Percentiles rank a stretch among this genome's conserved stretches.
These are phyloP conservation scores for Berkeleyomyces basicola DNA, from an alignment of 2,329 filamentous ascomycete genomes.

Conservation along the genomic window DNA sequence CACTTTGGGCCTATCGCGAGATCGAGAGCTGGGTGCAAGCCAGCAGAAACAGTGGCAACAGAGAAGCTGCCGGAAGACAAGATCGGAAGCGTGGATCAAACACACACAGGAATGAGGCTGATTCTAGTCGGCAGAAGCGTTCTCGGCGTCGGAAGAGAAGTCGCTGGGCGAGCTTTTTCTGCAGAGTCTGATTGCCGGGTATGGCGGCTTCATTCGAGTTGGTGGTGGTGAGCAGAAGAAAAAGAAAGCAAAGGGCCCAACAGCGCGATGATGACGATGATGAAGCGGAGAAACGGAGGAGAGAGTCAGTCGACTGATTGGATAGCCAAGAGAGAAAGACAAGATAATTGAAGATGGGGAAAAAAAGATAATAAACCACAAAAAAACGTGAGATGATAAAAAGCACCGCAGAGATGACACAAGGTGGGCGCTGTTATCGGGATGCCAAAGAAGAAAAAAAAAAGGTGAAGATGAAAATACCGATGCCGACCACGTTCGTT, in stretches of 20 bases:
- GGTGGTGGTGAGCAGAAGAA: neutral
- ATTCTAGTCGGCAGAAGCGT: neutral
- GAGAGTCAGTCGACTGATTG: neutral
- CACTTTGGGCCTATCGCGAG: neutral
- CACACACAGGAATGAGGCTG: neutral
- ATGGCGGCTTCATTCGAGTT: constrained; percentile 4
- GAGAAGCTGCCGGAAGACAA: neutral
- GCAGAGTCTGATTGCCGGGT: neutral
- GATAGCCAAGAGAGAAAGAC: neutral
- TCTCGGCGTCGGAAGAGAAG: neutral
- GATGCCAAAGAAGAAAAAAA: neutral
- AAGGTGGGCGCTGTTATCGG: neutral
- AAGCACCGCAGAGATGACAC: neutral
- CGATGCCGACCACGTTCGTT: neutral
- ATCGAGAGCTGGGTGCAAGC: neutral
- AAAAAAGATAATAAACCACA: neutral
- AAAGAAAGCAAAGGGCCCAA: neutral
- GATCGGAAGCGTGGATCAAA: neutral
- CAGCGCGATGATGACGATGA: neutral
- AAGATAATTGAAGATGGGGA: neutral
- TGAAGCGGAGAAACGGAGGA: neutral
- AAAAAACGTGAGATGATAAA: neutral
- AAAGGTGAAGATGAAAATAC: neutral
- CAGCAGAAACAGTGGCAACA: neutral
- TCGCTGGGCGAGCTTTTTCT: neutral